A percentile compares a stretch with the other conserved stretches of the same genome.
Conservation (phyloP, 768 basidiomycete genomes). For the Tylopilus subfusipes region DNA sequence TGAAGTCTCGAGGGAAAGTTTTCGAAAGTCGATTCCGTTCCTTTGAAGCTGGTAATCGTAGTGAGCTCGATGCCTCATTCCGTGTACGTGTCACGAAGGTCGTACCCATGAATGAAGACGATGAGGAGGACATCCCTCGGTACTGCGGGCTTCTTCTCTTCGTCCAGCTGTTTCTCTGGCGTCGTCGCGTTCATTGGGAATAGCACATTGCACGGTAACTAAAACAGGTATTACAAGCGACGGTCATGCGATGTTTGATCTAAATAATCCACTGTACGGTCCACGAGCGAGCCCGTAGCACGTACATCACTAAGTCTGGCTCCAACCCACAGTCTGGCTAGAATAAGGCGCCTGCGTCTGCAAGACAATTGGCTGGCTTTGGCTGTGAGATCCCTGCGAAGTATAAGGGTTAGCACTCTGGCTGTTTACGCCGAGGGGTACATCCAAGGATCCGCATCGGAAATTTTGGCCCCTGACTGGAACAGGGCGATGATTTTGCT, state of each 20-base stretch:
- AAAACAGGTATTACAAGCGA: conserved; percentile 9
- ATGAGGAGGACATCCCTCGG: conserved; percentile 53
- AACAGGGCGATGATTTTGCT: not conserved
- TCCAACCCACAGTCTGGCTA: conserved; percentile 37
- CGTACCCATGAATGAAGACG: conserved; percentile 79
- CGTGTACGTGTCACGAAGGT: not conserved
- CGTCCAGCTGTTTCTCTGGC: conserved; percentile 6
- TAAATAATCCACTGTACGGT: not conserved
- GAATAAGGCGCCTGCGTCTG: conserved; percentile 56
- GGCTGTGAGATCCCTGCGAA: conserved; percentile 18
- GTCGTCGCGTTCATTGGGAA: conserved; percentile 12
- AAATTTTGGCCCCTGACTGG: conserved; percentile 13
- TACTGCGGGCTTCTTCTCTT: conserved; percentile 1
- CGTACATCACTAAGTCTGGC: conserved; percentile 27
- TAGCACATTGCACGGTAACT: conserved; percentile 1
- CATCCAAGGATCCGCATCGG: conserved; percentile 22
- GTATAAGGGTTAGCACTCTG: not conserved
- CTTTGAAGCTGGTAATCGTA: conserved; percentile 43
- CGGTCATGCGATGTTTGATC: not conserved
- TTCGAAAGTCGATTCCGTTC: conserved; percentile 67
- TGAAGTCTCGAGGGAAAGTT: conserved; percentile 77
- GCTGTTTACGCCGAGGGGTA: conserved; percentile 7
- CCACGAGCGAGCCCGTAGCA: not conserved
- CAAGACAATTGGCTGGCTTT: conserved; percentile 34
- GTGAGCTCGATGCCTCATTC: conserved; percentile 2